Conservation (phyloP, 148 eudicot species). For the Arbutus unedo region DNA sequence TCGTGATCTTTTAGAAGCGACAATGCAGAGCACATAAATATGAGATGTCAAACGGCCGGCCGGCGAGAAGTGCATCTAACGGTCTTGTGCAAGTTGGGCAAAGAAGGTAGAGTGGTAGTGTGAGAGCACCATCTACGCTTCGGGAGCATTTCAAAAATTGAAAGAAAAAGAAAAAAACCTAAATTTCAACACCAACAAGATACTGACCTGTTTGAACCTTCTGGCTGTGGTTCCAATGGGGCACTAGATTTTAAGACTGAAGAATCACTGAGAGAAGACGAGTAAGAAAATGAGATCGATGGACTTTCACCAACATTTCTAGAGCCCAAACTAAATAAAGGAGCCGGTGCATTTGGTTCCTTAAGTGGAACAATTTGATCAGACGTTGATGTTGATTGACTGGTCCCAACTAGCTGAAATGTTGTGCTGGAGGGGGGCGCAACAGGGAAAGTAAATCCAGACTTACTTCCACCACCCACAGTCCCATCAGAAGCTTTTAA, state of each 20-base stretch:
- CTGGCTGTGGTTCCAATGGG: conserved; percentile 23
- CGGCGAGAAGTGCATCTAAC: background rate
- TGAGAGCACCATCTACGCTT: background rate
- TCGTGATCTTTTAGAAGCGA: background rate
- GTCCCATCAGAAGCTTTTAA: conserved; percentile 26
- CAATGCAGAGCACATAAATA: background rate
- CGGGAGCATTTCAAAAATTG: background rate
- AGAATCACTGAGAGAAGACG: conserved; percentile 30
- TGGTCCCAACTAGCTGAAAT: conserved; percentile 20
- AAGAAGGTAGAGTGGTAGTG: background rate
- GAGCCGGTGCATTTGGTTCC: conserved; percentile 21
- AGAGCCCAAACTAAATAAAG: conserved; percentile 28
- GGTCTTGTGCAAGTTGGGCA: background rate
- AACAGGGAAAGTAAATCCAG: conserved; percentile 22
- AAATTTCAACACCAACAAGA: background rate
- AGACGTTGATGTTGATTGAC: conserved; percentile 26
- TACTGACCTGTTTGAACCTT: conserved; percentile 49
- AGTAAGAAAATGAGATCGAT: conserved; percentile 24
- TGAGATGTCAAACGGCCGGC: background rate
- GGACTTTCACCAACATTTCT: conserved; percentile 32
- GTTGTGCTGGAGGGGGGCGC: conserved; percentile 23
- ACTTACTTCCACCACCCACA: conserved; percentile 23
- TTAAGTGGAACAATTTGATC: conserved; percentile 24
- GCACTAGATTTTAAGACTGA: conserved; percentile 13
- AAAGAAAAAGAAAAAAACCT: background rate